Base-by-base conservation (phyloP, 768 basidiomycete genomes). In the Amanita exitialis region DNA sequence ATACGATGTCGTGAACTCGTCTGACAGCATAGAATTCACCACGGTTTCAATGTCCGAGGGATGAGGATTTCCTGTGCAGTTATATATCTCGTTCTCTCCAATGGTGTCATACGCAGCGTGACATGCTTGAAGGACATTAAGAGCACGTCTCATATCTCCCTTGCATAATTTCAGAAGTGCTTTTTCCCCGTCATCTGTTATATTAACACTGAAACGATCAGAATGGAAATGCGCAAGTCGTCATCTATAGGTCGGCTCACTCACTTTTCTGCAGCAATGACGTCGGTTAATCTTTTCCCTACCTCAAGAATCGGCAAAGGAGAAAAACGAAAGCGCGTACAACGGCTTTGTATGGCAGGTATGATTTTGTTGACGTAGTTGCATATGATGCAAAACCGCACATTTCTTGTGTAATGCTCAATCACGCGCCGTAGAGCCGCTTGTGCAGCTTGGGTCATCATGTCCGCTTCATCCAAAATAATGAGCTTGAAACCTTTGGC, bases 281-380 rank as follows among this genome's bases (percentile, higher is more conserved):
- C 90, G 13, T 69, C 74, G 28, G 79, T 69, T 32, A 98, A 64
- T 47, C 92, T 75, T 66, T 83, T 86, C 70, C 94, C 85, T 1
- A 98, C 89, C 64, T 98, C 90, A 7, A 60, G 57, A 13, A 86
- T 81, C 1, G 93, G 91, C 16, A 98, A 67, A 1, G 96, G 96
- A 7, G 90, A 94, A 71, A 99, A 98, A 43, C 96, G 79, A 70
- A 98, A 99, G 38, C 95, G 78, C 5, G 96, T 99, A 69, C 96
- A 98, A 45, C 96, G 87, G 67, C 92, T 96, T 68, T 99, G 96
- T 45, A 99, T 96, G 30, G 96, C 96, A 2, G 96, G 96, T 1
- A 86, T 83, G 61, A 99, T 98, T 67, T 97, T 98, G 78, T 98
- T 98, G 65, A 98, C 96, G 59, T 99, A 99, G 69, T 99, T 99